Percentiles rank a stretch among this genome's conserved stretches.
Evolutionary conservation across 2,329 filamentous ascomycete species (phyloP).

Genomic region (Parafenestella ontariensis): DNA sequence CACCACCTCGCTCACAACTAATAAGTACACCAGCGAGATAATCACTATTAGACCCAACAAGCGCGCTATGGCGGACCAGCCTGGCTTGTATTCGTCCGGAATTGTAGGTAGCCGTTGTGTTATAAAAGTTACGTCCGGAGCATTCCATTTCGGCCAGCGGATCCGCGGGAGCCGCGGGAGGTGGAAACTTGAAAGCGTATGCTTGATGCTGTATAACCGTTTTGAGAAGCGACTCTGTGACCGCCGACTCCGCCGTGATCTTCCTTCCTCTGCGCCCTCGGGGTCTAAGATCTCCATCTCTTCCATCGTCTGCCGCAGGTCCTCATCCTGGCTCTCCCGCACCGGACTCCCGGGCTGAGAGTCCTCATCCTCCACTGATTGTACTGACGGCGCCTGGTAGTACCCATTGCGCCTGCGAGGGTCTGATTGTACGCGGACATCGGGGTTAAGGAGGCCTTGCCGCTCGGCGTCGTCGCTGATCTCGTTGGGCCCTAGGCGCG

Average conservation of each 20-base stretch:
- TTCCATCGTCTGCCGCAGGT: conserved; percentile 80
- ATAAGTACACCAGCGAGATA: conserved; percentile 77
- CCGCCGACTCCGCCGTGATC: conserved; percentile 35
- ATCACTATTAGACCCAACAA: conserved; percentile 78
- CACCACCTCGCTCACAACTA: conserved; percentile 87
- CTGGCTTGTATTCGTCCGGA: conserved; percentile 58
- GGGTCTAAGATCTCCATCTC: conserved; percentile 63
- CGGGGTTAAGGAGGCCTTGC: conserved; percentile 73
- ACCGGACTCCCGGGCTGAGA: conserved; percentile 60
- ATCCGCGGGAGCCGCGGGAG: conserved; percentile 57
- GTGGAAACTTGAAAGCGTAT: conserved; percentile 64
- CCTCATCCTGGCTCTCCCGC: conserved; percentile 59
- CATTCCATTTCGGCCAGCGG: conserved; percentile 38
- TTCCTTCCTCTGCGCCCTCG: conserved; percentile 41
- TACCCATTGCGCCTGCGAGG: conserved; percentile 48
- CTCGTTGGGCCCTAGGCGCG: conserved; percentile 63
- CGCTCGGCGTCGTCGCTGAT: conserved; percentile 75
- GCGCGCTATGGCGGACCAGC: conserved; percentile 74
- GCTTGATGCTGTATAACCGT: conserved; percentile 62
- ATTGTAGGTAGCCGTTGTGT: conserved; percentile 50
- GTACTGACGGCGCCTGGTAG: conserved; percentile 83
- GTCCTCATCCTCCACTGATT: conserved; percentile 72
- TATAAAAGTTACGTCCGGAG: conserved; percentile 33
- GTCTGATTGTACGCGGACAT: conserved; percentile 39
- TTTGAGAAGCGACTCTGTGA: conserved; percentile 59